Evolutionary conservation across 2,329 filamentous ascomycete species (phyloP).

Genomic region (Penicillium expansum): DNA sequence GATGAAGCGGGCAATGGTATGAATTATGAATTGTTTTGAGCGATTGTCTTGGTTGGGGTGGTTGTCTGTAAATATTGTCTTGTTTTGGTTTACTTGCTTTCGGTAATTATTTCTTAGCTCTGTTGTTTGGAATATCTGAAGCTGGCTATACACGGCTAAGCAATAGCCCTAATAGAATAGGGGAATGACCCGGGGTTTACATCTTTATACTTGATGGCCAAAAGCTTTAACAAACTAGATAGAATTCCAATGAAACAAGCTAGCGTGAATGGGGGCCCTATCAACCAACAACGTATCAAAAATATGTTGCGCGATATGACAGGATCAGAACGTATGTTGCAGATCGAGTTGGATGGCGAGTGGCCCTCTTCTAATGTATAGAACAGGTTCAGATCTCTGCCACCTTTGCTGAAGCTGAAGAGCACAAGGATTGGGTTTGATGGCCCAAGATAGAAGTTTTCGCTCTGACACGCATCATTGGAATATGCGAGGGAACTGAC

Average conservation of each 20-base stretch:
- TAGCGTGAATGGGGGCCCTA: not conserved
- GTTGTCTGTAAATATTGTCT: constrained; percentile 2
- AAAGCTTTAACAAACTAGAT: constrained; percentile 1
- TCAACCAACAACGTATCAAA: not conserved
- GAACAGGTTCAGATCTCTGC: not conserved
- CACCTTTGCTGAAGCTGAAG: not conserved
- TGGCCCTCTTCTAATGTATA: not conserved
- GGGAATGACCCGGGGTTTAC: not conserved
- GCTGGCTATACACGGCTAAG: not conserved
- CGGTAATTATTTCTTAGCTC: not conserved
- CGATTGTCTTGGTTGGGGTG: not conserved
- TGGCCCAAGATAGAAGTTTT: not conserved
- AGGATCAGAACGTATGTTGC: not conserved
- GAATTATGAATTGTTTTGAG: constrained; percentile 8
- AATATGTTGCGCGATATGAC: not conserved
- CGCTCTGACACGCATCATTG: not conserved
- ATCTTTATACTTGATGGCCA: not conserved
- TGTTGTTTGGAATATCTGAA: not conserved
- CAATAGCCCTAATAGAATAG: not conserved
- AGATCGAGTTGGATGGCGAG: not conserved
- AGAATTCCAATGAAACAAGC: constrained; percentile 6
- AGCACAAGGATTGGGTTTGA: not conserved
- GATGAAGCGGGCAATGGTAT: constrained; percentile 41
- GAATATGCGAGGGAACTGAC: not conserved
- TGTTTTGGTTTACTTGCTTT: not conserved